A percentile compares a stretch with the other conserved stretches of the same genome.
Evolutionary conservation across 2,329 filamentous ascomycete species (phyloP).

Genomic region (Pseudogymnoascus sp.): DNA sequence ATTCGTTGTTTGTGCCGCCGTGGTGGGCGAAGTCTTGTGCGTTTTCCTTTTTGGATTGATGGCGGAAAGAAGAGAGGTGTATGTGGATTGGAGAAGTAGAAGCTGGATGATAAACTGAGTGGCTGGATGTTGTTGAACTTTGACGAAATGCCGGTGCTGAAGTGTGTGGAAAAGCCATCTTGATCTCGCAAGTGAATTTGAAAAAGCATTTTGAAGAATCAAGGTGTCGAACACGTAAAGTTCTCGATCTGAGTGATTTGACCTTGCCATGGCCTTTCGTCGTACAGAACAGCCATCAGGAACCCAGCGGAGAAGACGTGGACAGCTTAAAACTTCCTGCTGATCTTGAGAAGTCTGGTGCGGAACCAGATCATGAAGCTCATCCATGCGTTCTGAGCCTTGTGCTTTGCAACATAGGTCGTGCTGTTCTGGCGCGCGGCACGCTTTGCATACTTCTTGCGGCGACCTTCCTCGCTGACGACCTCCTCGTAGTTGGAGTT

Average conservation of each 20-base stretch:
- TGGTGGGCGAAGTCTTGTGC: not conserved
- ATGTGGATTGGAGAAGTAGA: conserved; percentile 1
- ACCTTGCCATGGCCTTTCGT: not conserved
- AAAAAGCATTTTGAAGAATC: not conserved
- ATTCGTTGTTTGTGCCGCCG: not conserved
- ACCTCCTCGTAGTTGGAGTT: conserved; percentile 20
- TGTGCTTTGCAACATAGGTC: conserved; percentile 40
- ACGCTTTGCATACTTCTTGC: not conserved
- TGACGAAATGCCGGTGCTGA: not conserved
- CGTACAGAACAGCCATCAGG: not conserved
- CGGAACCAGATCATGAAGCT: conserved; percentile 59
- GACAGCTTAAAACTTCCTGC: conserved; percentile 19
- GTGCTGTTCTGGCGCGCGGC: not conserved
- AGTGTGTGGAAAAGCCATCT: not conserved
- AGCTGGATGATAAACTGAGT: not conserved
- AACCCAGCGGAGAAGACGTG: not conserved
- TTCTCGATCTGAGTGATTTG: not conserved
- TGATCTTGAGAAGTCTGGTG: conserved; percentile 46
- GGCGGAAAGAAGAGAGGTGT: not conserved
- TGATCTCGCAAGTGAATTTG: not conserved
- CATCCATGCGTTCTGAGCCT: conserved; percentile 57
- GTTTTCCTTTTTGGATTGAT: not conserved
- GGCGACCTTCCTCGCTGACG: conserved; percentile 13
- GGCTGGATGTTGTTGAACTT: not conserved
- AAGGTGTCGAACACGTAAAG: not conserved